These are phyloP conservation scores for Phlyctochytrium arcticum DNA, from an alignment of 192 early-diverging fungal genomes.

Conservation along the genomic window DNA sequence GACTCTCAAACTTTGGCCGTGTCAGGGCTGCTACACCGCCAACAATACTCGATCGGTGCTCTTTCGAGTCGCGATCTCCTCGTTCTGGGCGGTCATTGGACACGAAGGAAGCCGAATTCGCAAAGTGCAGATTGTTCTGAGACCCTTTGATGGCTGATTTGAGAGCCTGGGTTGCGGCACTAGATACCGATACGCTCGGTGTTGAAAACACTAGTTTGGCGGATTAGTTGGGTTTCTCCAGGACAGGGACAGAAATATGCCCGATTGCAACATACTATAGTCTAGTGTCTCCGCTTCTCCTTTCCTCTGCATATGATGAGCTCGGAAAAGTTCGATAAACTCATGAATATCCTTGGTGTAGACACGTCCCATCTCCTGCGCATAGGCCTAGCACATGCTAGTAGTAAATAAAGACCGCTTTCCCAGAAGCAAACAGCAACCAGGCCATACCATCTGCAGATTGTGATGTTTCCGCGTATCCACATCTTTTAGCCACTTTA, in stretches of 20 bases:
- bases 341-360: slow-evolving; percentile 42
- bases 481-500: slow-evolving; percentile 51
- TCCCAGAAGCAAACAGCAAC: not conserved
- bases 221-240: not conserved
- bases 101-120: not conserved
- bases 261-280: slow-evolving; percentile 19
- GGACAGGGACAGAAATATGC: not conserved
- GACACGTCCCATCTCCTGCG: slow-evolving; percentile 31
- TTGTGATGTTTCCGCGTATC: slow-evolving; percentile 53
- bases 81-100: not conserved
- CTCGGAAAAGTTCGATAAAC: slow-evolving; percentile 37
- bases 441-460: slow-evolving; percentile 43
- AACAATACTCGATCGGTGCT: no score
- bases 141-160: slow-evolving; percentile 33
- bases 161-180: slow-evolving; percentile 42
- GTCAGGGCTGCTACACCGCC: not conserved
- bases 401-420: slow-evolving; percentile 6
- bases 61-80: no score
- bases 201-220: slow-evolving; percentile 16
- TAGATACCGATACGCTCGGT: slow-evolving; percentile 27
- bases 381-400: slow-evolving; percentile 31
- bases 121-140: slow-evolving; percentile 9
- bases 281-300: slow-evolving; percentile 27
- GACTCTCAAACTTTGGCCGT: not conserved
- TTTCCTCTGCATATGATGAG: slow-evolving; percentile 29